Base-by-base conservation (phyloP, 129 eudicot species). In the Flaveria sonorensis region DNA sequence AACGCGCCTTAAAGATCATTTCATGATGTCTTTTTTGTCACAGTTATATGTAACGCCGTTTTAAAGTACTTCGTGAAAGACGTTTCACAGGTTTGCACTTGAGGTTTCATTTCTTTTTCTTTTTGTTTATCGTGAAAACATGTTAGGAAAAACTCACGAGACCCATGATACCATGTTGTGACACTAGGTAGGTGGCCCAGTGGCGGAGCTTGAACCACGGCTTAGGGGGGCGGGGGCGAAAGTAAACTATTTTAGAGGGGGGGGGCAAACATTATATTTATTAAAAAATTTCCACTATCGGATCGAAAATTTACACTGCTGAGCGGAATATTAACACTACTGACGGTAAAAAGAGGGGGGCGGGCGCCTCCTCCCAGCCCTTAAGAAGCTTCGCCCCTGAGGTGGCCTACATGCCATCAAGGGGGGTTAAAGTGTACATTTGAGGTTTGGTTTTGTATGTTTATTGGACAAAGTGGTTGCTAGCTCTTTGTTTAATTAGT, bases 11-110 rank as follows among this genome's bases (percentile, higher is more conserved):
- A 23, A 52, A 51, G 12, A 64, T 72, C 12, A 16, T 51, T 72
- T 13, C 0, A 16, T 63, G 23, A 51, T 21, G n/a, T 51, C 40
- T 64, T 71, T 1, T 11, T 52, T 70, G 59, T 36, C 19, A 10
- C 47, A 73, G 83, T 43, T 73, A 15, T 80, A 26, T 53, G 60
- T 52, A 80, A 73, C 13, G n/a, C 26, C 43, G 16, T 80, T 52
- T 18, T 80, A 18, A 80, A 61, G 74, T 61, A 79, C 36, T 62
- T 79, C 1, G 70, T 39, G n/a, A 79, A 79, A 40, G 78, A 79
- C 19, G 67, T 50, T 23, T 23, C 78, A 50, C 78, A 79, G 78
- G 83, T 79, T 71, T 50, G 78, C 47, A 62, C 46, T 71, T 62
- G n/a, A 30, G 45, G 15, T 60, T 71, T 71, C 36, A 30, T 30